phyloP scores from a whole-genome alignment of 2,329 filamentous ascomycete genomes.

The Aspergillus puulaauensis region DNA sequence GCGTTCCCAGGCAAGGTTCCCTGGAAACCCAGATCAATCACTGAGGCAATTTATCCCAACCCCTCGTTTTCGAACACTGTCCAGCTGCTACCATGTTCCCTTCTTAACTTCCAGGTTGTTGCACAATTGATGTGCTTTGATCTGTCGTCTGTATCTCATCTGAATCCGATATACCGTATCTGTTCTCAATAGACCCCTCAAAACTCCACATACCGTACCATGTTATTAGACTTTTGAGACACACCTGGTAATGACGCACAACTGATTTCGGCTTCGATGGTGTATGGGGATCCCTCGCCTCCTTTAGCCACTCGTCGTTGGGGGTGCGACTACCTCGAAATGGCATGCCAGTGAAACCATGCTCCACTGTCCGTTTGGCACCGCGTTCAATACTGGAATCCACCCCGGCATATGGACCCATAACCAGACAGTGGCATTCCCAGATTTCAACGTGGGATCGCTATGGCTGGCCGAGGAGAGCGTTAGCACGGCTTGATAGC shows the following conservation, averaged over 20 bases:
- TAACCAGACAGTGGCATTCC: background rate
- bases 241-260: background rate
- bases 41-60: background rate
- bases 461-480: background rate
- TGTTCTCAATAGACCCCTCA: background rate
- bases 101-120: too few relatives aligned
- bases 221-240: background rate
- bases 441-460: background rate
- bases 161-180: background rate
- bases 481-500: background rate
- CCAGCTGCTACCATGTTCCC: background rate
- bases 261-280: background rate
- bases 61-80: background rate
- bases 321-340: too few relatives aligned
- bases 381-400: background rate
- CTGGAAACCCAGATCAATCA: background rate
- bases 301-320: too few relatives aligned
- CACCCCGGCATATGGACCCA: background rate
- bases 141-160: background rate
- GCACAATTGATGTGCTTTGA: background rate
- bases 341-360: too few relatives aligned
- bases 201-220: too few relatives aligned
- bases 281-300: too few relatives aligned
- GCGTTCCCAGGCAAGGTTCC: background rate
- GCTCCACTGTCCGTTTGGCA: background rate